These are phyloP conservation scores for Flagelloscypha sp. DNA, from an alignment of 768 basidiomycete species.

Conservation along the genomic window DNA sequence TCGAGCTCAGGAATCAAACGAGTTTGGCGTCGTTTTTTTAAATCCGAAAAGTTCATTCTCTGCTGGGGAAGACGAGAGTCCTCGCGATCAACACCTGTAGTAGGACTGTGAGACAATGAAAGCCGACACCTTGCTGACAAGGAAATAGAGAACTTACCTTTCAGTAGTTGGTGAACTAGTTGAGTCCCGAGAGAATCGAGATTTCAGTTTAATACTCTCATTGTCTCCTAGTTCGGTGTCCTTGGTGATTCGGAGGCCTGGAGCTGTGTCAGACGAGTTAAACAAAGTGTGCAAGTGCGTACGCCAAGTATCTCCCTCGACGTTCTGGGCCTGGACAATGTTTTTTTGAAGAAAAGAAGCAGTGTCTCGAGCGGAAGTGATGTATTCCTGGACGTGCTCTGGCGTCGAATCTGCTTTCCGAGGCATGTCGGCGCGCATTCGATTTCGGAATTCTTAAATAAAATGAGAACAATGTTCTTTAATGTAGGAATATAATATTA, in stretches of 20 bases:
- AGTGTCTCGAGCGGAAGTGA: slow-evolving; percentile 58
- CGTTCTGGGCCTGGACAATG: slow-evolving; percentile 67
- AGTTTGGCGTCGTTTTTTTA: slow-evolving; percentile 60
- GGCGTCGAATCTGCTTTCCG: too few relatives aligned
- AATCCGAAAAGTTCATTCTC: slow-evolving; percentile 51
- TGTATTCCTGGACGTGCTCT: slow-evolving; percentile 43
- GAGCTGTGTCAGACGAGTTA: neutral
- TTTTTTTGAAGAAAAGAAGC: slow-evolving; percentile 71
- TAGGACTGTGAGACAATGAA: slow-evolving; percentile 17
- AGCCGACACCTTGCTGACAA: slow-evolving; percentile 21
- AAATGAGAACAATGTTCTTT: slow-evolving; percentile 1
- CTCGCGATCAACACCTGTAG: slow-evolving; percentile 22
- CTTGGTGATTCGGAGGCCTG: slow-evolving; percentile 65
- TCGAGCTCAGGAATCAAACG: slow-evolving; percentile 58
- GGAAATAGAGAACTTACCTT: slow-evolving; percentile 15
- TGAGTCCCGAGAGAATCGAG: slow-evolving; percentile 35
- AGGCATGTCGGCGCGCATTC: too few relatives aligned
- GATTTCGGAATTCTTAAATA: slow-evolving; percentile 56
- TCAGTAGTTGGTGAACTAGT: slow-evolving; percentile 31
- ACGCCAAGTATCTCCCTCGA: slow-evolving; percentile 51
- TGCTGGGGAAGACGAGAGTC: slow-evolving; percentile 10
- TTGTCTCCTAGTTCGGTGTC: slow-evolving; percentile 88
- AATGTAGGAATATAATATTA: too few relatives aligned
- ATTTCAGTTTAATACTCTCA: slow-evolving; percentile 62
- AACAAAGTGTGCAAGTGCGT: slow-evolving; percentile 14